These are phyloP conservation scores for Candida alai DNA, from an alignment of 805 yeast genomes.

Conservation along the genomic window DNA sequence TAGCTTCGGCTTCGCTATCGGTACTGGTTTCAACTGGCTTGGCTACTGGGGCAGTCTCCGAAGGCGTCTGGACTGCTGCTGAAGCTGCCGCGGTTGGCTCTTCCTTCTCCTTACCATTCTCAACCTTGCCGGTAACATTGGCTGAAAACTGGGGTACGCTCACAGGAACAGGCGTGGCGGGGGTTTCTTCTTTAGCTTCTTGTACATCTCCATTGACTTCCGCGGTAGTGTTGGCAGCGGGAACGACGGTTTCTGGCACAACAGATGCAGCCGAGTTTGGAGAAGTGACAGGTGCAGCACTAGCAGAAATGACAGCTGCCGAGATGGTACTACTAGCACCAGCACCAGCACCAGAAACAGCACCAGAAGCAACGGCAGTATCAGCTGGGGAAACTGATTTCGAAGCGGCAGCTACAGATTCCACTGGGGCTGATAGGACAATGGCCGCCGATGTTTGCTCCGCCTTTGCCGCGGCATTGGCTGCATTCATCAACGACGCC, in stretches of 20 bases:
- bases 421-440: no score
- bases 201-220: slow-evolving; percentile 1
- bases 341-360: slow-evolving; percentile 9
- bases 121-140: slow-evolving; percentile 15
- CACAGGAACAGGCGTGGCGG: slow-evolving; percentile 3
- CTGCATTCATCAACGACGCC: slow-evolving; percentile 28
- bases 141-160: slow-evolving; percentile 18
- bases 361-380: slow-evolving; percentile 7
- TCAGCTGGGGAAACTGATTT: slow-evolving; percentile 5
- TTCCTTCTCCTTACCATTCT: slow-evolving; percentile 11
- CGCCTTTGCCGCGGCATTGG: slow-evolving; percentile 17
- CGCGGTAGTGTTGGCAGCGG: slow-evolving; percentile 7
- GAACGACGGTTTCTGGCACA: not conserved
- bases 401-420: slow-evolving; percentile 3
- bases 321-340: not conserved
- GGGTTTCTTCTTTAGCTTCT: slow-evolving; percentile 1
- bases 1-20: slow-evolving; percentile 29
- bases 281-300: slow-evolving; percentile 2
- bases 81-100: slow-evolving; percentile 5
- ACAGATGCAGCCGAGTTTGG: slow-evolving; percentile 7
- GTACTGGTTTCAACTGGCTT: slow-evolving; percentile 8
- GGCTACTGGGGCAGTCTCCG: not conserved
- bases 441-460: slow-evolving; percentile 8
- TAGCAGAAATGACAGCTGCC: slow-evolving; percentile 6
- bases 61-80: slow-evolving; percentile 6